Conservation (phyloP, 2,329 filamentous ascomycete genomes). For the Calonectria hongkongensis region DNA sequence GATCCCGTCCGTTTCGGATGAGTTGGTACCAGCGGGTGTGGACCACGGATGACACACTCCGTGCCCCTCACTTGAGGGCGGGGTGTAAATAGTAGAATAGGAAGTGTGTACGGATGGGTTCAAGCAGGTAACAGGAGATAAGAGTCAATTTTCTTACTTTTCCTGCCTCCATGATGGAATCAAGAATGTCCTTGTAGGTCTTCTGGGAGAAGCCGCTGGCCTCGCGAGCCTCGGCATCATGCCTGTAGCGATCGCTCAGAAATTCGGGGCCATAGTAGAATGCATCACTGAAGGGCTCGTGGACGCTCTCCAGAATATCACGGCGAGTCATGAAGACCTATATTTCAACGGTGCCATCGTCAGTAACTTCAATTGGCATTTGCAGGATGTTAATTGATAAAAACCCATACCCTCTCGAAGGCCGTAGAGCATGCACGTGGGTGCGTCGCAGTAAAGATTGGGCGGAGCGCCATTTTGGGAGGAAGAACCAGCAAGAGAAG, state of each 20-base stretch:
- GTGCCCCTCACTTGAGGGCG: slow-evolving; percentile 30
- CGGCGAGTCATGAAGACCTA: slow-evolving; percentile 97
- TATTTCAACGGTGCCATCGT: neutral
- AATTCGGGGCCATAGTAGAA: slow-evolving; percentile 97
- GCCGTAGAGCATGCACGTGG: slow-evolving; percentile 96
- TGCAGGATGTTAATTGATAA: neutral
- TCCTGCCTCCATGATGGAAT: slow-evolving; percentile 82
- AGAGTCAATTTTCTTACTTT: slow-evolving; percentile 73
- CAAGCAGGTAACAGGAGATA: slow-evolving; percentile 44
- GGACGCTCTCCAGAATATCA: slow-evolving; percentile 87
- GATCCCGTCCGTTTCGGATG: slow-evolving; percentile 13
- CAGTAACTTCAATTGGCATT: neutral
- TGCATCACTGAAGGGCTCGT: slow-evolving; percentile 97
- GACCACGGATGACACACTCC: slow-evolving; percentile 26
- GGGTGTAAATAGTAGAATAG: slow-evolving; percentile 37
- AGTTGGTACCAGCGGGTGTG: slow-evolving; percentile 25
- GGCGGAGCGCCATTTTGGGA: slow-evolving; percentile 76
- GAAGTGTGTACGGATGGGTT: slow-evolving; percentile 44
- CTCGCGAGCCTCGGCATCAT: slow-evolving; percentile 74
- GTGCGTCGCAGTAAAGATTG: slow-evolving; percentile 95
- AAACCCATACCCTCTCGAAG: slow-evolving; percentile 86
- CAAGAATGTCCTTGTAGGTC: slow-evolving; percentile 86
- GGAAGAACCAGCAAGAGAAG: slow-evolving; percentile 55
- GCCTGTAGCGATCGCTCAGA: slow-evolving; percentile 84
- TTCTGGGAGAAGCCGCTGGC: slow-evolving; percentile 80